phyloP scores from a whole-genome alignment of 2,329 filamentous ascomycete genomes.

The Pseudocercospora crystallina region DNA sequence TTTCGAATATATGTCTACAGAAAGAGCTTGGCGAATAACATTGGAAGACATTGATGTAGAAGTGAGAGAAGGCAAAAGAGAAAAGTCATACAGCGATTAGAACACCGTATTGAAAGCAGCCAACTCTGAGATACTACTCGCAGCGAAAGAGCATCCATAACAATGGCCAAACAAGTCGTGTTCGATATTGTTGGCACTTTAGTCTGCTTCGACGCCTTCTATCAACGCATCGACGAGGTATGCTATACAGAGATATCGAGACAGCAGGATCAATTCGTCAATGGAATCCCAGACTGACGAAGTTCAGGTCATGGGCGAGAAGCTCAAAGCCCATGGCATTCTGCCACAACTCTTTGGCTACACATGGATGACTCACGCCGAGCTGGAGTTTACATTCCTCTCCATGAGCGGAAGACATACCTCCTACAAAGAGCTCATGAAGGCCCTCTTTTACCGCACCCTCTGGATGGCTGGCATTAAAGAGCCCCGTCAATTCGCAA shows the following conservation, averaged over 20 bases:
- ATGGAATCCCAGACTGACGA: too few relatives aligned
- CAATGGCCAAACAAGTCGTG: conserved; percentile 31
- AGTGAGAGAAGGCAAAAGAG: background rate
- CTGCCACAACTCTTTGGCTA: conserved; percentile 47
- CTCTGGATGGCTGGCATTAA: conserved; percentile 46
- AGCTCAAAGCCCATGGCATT: conserved; percentile 42
- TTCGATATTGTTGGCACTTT: conserved; percentile 53
- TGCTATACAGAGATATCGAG: too few relatives aligned
- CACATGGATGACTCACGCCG: conserved; percentile 49
- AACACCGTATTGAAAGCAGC: background rate
- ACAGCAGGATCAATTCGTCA: too few relatives aligned
- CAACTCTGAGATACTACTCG: background rate
- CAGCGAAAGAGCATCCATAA: background rate
- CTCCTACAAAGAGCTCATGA: conserved; percentile 46
- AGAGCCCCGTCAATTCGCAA: conserved; percentile 45
- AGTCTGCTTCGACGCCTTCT: conserved; percentile 49
- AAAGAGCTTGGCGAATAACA: too few relatives aligned
- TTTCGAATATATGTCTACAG: too few relatives aligned
- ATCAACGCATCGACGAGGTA: conserved; percentile 39
- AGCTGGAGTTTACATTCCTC: conserved; percentile 54
- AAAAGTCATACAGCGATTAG: background rate
- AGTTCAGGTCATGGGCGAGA: conserved; percentile 39
- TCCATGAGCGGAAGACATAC: conserved; percentile 46
- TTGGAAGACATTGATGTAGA: background rate
- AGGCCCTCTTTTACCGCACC: conserved; percentile 51